A percentile compares a stretch with the other conserved stretches of the same genome.
Evolutionary conservation across 805 yeast species (phyloP).

Genomic region (Candida vaughaniae): DNA sequence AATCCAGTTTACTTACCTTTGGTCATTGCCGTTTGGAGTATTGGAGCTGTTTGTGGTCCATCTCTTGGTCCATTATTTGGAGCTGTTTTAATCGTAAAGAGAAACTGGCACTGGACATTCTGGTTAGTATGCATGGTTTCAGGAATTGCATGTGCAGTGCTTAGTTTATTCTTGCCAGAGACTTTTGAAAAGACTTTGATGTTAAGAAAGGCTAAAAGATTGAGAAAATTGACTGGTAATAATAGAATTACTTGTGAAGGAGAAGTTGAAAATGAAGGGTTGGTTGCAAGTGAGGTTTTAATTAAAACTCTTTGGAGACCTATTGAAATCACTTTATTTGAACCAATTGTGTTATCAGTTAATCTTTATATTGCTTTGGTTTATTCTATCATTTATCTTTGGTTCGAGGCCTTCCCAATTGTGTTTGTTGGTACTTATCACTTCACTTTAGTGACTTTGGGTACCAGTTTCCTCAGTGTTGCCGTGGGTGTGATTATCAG

Average conservation of each 20-base stretch:
- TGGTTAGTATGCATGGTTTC: constrained; percentile 45
- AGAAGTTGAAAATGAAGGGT: constrained; percentile 28
- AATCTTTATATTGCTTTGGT: constrained; percentile 51
- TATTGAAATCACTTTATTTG: constrained; percentile 43
- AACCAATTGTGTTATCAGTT: constrained; percentile 58
- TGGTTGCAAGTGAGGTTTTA: constrained; percentile 19
- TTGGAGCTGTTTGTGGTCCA: constrained; percentile 56
- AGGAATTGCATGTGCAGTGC: constrained; percentile 15
- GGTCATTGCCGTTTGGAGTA: constrained; percentile 51
- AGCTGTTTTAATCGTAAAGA: constrained; percentile 40
- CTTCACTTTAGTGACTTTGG: constrained; percentile 48
- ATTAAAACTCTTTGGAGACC: constrained; percentile 50
- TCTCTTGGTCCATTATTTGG: constrained; percentile 57
- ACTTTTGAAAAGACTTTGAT: constrained; percentile 46
- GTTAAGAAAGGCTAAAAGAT: constrained; percentile 46
- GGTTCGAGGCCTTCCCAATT: constrained; percentile 54
- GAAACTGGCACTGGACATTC: constrained; percentile 38
- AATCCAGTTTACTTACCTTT: constrained; percentile 41
- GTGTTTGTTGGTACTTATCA: constrained; percentile 45
- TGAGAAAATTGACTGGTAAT: constrained; percentile 50
- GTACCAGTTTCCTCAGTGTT: constrained; percentile 46
- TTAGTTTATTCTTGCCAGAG: constrained; percentile 48
- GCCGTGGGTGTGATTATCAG: constrained; percentile 50
- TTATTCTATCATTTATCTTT: constrained; percentile 54
- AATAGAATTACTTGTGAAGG: constrained; percentile 40